These are phyloP conservation scores for Elsinoe arachidis DNA, from an alignment of 2,329 filamentous ascomycete species.

Conservation along the genomic window DNA sequence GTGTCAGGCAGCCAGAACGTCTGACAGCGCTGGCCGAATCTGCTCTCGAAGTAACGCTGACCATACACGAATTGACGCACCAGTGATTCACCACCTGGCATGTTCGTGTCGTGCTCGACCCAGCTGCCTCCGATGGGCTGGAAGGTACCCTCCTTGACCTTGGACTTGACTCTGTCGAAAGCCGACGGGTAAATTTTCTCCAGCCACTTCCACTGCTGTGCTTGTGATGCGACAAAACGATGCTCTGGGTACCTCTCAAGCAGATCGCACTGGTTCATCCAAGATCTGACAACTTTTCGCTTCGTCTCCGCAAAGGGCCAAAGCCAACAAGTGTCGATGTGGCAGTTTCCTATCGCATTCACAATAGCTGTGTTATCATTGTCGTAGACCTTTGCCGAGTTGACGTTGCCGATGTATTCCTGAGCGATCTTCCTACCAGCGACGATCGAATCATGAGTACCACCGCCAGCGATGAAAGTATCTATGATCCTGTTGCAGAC, in stretches of 20 bases:
- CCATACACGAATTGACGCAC: constrained; percentile 92
- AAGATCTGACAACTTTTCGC: constrained; percentile 88
- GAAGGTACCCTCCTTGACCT: constrained; percentile 84
- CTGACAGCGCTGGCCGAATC: constrained; percentile 77
- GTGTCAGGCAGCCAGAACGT: constrained; percentile 99
- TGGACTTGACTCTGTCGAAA: constrained; percentile 82
- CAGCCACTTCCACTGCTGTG: constrained; percentile 97
- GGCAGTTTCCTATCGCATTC: constrained; percentile 87
- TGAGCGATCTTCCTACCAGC: constrained; percentile 74
- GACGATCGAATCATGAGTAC: constrained; percentile 62
- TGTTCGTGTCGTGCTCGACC: constrained; percentile 98
- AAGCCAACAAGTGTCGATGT: constrained; percentile 97
- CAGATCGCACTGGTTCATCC: constrained; percentile 92
- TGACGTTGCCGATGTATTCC: constrained; percentile 72
- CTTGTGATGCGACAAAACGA: constrained; percentile 84
- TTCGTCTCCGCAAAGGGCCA: constrained; percentile 99
- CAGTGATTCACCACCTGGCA: constrained; percentile 90
- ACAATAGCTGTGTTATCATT: constrained; percentile 66
- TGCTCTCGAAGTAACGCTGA: constrained; percentile 86
- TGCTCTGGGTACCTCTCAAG: constrained; percentile 94
- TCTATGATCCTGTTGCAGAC: constrained; percentile 85
- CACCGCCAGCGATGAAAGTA: constrained; percentile 70
- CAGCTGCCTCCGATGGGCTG: constrained; percentile 95
- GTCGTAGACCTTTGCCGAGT: constrained; percentile 77
- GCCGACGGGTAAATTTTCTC: constrained; percentile 80